A percentile compares a stretch with the other conserved stretches of the same genome.
Evolutionary conservation across 768 basidiomycete species (phyloP).

Genomic region (Amylocystis lapponica): DNA sequence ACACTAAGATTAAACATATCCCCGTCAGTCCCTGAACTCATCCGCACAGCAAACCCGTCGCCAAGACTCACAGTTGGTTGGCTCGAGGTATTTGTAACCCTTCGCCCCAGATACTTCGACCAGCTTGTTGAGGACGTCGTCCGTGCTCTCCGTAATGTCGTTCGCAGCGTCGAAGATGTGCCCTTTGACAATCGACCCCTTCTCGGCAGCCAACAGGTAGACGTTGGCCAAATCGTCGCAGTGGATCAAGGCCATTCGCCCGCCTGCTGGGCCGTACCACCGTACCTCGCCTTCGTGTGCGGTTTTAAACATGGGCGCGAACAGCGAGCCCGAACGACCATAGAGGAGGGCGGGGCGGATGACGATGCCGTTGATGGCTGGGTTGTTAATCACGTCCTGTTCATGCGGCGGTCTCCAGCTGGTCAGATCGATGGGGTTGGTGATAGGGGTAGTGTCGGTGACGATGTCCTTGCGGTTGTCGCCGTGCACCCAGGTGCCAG

Average conservation of each 20-base stretch:
- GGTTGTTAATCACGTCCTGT: conserved; percentile 24
- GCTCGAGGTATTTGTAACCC: conserved; percentile 29
- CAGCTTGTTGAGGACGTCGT: conserved; percentile 34
- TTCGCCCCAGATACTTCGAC: conserved; percentile 32
- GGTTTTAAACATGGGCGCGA: conserved; percentile 27
- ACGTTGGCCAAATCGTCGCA: conserved; percentile 41
- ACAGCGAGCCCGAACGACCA: conserved; percentile 35
- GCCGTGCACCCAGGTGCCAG: conserved; percentile 40
- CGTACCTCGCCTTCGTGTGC: conserved; percentile 26
- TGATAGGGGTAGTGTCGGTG: conserved; percentile 31
- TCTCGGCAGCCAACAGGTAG: conserved; percentile 36
- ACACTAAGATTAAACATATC: conserved; percentile 19
- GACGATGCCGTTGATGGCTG: conserved; percentile 37
- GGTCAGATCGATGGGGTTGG: conserved; percentile 19
- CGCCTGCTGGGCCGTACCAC: conserved; percentile 31
- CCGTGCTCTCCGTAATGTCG: conserved; percentile 33
- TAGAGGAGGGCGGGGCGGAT: conserved; percentile 40
- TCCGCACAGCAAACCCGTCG: not conserved
- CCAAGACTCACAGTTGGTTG: conserved; percentile 32
- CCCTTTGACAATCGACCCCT: conserved; percentile 30
- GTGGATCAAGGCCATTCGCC: conserved; percentile 33
- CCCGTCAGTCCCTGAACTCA: not conserved
- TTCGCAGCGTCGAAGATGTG: conserved; percentile 38
- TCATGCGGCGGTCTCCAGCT: conserved; percentile 32
- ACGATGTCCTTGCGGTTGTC: conserved; percentile 28